Base-by-base conservation (phyloP, 1,284 basidiomycete species). In the Irpex sp. region DNA sequence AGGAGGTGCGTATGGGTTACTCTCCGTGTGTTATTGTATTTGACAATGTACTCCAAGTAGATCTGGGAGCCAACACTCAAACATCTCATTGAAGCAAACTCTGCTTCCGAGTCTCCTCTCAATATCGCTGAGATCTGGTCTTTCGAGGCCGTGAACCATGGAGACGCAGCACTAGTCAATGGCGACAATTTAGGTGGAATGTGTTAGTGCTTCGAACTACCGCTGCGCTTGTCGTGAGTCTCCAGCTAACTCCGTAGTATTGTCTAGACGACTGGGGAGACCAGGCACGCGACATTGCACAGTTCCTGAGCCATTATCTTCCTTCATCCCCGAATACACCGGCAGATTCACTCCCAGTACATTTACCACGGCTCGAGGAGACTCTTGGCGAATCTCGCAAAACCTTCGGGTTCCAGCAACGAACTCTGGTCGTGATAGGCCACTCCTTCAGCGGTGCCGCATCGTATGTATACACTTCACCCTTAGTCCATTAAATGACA, bases 381-480 rank as follows among this genome's bases (percentile, higher is more conserved):
- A 69, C 70, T 15, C 80, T 82, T 63, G 73, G 82, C 2, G 69
- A 74, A 0, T 61, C 69, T 50, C 79, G 88, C 59, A 70, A 74
- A 65, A 65, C 68, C 8, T 66, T 72, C 33, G 85, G 90, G 3
- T 81, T 85, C 68, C 61, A 57, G 2, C 66, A 74, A 21, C 81
- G 86, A 15, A 82, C 70, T 9, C 70, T 93, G 3, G 76, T 95
- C 21, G 85, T 80, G 1, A 74, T 94, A 2, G 94, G 93, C 0
- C 94, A 97, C 72, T 95, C 93, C 0, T 88, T 91, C 63, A 92
- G 93, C 31, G 93, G 90, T 1, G 88, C 86, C 66, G 83, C 85
- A 2, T 79, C 83, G 89, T 92, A 70, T 71, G 86, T 76, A 35
- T 57, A 33, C 31, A 59, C 31, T 35, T 57, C 35, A 5, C 31